Percentiles rank a stretch among this genome's conserved stretches.
phyloP scores from a whole-genome alignment of 345 rosid species.

The Rhodamnia argentea region DNA sequence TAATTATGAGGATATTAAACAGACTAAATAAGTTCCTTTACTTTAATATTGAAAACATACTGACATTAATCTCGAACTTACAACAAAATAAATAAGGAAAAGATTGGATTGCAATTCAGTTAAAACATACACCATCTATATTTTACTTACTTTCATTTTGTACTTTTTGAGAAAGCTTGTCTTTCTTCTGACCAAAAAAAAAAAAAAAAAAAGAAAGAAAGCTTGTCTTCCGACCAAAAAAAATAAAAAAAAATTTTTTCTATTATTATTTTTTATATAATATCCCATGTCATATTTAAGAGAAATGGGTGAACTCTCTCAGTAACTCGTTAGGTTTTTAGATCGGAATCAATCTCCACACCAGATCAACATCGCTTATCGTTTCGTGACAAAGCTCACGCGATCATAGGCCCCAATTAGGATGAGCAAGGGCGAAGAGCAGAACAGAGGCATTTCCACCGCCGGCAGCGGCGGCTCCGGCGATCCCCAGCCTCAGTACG shows the following conservation, averaged over 20 bases:
- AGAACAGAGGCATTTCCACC: not conserved
- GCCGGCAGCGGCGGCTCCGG: not conserved
- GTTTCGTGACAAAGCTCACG: not conserved
- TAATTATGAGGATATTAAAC: not conserved
- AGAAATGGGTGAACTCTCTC: not conserved
- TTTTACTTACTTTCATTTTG: not conserved
- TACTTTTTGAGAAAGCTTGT: not conserved
- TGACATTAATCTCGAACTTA: not conserved
- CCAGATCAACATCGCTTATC: not conserved
- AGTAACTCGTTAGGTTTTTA: not conserved
- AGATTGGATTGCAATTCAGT: not conserved
- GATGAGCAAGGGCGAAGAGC: not conserved
- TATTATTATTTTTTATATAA: too few species aligned
- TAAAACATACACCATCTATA: not conserved
- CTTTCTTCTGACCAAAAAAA: too few species aligned
- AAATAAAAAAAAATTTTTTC: not conserved
- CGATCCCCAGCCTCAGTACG: slow-evolving; percentile 38
- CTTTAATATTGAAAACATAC: not conserved
- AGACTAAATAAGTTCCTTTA: not conserved
- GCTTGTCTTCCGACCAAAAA: not conserved
- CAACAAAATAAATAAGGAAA: not conserved
- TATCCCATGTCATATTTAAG: too few species aligned
- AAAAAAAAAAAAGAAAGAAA: not conserved
- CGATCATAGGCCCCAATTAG: not conserved
- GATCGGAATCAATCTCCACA: not conserved